Evolutionary conservation across 148 eudicot genomes (phyloP).

Genomic region (Chenopodium album): DNA sequence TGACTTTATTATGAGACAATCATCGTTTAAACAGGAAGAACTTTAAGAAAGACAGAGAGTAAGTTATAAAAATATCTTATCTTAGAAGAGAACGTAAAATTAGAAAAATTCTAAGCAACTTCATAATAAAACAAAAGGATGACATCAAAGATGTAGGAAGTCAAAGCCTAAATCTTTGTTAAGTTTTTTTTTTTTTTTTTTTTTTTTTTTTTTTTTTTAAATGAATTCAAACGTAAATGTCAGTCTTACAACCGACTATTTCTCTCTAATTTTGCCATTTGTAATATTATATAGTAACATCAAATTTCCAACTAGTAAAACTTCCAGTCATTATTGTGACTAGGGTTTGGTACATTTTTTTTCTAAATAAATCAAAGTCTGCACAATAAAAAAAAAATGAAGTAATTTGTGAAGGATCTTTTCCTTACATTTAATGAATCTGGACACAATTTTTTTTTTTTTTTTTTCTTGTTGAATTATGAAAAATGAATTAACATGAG

Average conservation of each 20-base stretch:
- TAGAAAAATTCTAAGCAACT: neutral
- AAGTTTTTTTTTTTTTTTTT: too few species aligned
- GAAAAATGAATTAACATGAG: neutral
- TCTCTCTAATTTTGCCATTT: neutral
- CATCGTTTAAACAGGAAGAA: too few species aligned
- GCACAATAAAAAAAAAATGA: too few species aligned
- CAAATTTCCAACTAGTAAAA: neutral
- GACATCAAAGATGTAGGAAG: constrained; percentile 14
- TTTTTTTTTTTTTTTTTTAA: neutral
- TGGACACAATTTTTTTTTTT: too few species aligned
- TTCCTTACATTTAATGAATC: too few species aligned
- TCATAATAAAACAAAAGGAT: constrained; percentile 15
- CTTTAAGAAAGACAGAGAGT: too few species aligned
- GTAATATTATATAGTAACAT: neutral
- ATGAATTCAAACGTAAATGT: neutral
- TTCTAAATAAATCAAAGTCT: too few species aligned
- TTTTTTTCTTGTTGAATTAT: neutral
- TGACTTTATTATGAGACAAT: too few species aligned
- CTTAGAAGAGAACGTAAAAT: neutral
- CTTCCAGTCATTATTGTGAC: neutral
- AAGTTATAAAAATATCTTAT: neutral
- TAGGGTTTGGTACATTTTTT: neutral
- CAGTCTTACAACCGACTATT: neutral
- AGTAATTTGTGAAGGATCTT: too few species aligned
- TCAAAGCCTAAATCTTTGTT: constrained; percentile 16